phyloP scores from a whole-genome alignment of 148 eudicot species.

The Simmondsia chinensis region DNA sequence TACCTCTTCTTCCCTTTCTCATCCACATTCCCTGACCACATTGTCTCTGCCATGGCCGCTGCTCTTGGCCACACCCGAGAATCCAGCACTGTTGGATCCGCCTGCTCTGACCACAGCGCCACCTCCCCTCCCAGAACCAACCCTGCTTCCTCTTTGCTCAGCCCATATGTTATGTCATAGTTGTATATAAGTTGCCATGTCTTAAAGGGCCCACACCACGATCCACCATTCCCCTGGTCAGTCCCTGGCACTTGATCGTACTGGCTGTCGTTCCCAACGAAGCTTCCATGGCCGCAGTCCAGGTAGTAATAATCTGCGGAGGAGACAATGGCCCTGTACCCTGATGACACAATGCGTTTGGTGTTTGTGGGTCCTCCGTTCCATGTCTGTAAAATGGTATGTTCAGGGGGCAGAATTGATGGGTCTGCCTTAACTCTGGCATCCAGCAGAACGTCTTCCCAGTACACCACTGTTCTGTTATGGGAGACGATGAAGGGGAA shows the following conservation, averaged over 20 bases:
- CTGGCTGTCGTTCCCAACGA: slow-evolving; percentile 56
- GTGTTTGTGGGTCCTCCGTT: slow-evolving; percentile 58
- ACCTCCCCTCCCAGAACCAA: slow-evolving; percentile 90
- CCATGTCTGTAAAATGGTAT: slow-evolving; percentile 78
- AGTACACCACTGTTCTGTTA: slow-evolving; percentile 66
- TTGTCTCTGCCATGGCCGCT: slow-evolving; percentile 66
- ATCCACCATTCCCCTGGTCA: slow-evolving; percentile 55
- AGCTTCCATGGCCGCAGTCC: slow-evolving; percentile 92
- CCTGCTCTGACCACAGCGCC: slow-evolving; percentile 92
- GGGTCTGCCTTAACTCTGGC: slow-evolving; percentile 25
- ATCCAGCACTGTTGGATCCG: slow-evolving; percentile 71
- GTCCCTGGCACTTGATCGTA: slow-evolving; percentile 45
- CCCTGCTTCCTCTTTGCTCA: slow-evolving; percentile 42
- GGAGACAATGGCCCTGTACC: slow-evolving; percentile 75
- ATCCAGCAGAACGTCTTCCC: slow-evolving; percentile 81
- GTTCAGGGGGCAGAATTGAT: slow-evolving; percentile 43
- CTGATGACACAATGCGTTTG: slow-evolving; percentile 52
- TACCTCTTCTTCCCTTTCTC: slow-evolving; percentile 54
- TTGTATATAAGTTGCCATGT: slow-evolving; percentile 86
- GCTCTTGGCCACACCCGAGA: slow-evolving; percentile 76
- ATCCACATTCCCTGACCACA: slow-evolving; percentile 81
- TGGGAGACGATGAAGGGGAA: slow-evolving; percentile 44
- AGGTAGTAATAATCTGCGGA: slow-evolving; percentile 74
- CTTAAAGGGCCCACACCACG: slow-evolving; percentile 94
- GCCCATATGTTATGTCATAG: slow-evolving; percentile 64